These are phyloP conservation scores for Angomonas deanei DNA, from an alignment of 208 protist genomes.

Conservation along the genomic window DNA sequence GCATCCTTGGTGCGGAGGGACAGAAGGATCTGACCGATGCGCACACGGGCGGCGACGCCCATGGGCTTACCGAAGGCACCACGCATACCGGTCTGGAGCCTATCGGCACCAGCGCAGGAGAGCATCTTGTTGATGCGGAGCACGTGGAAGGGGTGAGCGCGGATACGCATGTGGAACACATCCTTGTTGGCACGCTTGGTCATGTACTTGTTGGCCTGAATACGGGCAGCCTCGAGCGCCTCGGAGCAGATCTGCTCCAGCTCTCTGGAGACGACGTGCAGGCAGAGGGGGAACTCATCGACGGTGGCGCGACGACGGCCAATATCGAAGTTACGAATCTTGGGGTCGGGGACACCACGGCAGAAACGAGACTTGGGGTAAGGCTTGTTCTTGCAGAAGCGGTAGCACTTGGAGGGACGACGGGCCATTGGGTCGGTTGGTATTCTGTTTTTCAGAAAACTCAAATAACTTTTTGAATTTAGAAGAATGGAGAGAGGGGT, in stretches of 20 bases:
- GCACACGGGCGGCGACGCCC: constrained; percentile 95
- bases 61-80: constrained; percentile 97
- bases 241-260: constrained; percentile 98
- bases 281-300: constrained; percentile 96
- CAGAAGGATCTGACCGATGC: constrained; percentile 97
- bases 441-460: not conserved
- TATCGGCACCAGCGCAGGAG: constrained; percentile 99
- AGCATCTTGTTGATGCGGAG: constrained; percentile 99
- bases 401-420: constrained; percentile 71
- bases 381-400: constrained; percentile 79
- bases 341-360: constrained; percentile 98
- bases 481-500: not conserved
- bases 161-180: constrained; percentile 98
- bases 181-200: constrained; percentile 97
- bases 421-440: constrained; percentile 37
- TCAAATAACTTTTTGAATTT: not conserved
- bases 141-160: constrained; percentile 99
- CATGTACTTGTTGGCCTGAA: constrained; percentile 99
- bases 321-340: constrained; percentile 98
- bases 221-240: constrained; percentile 99
- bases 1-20: constrained; percentile 93
- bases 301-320: constrained; percentile 95
- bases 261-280: constrained; percentile 98
- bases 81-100: constrained; percentile 98
- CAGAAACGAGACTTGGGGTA: constrained; percentile 93